Evolutionary conservation across 164 flowering plant genomes (phyloP).

Genomic region (Magnolia sinica): DNA sequence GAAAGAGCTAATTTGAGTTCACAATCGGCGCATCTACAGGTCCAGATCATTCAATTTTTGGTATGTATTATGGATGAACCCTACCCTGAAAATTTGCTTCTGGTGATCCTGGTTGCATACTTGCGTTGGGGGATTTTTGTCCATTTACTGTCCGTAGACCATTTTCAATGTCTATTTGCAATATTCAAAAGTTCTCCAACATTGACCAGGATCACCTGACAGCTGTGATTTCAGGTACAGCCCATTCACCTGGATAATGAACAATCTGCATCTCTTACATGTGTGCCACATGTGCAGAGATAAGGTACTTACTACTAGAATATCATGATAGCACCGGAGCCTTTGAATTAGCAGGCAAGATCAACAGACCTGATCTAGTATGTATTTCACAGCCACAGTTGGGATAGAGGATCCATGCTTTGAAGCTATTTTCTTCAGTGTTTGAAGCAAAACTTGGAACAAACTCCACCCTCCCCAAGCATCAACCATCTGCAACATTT

Average conservation of each 20-base stretch:
- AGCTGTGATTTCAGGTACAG: not conserved
- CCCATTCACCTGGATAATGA: not conserved
- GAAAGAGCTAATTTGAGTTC: not conserved
- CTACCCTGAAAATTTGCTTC: not conserved
- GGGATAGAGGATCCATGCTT: constrained; percentile 89
- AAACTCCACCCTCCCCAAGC: constrained; percentile 99
- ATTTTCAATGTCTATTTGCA: not conserved
- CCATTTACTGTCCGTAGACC: not conserved
- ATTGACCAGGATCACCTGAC: not conserved
- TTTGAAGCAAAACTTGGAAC: constrained; percentile 78
- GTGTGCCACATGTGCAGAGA: not conserved
- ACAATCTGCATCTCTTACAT: not conserved
- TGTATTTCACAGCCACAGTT: constrained; percentile 78
- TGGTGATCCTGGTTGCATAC: not conserved
- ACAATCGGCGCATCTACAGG: not conserved
- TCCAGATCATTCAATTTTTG: not conserved
- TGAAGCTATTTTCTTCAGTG: constrained; percentile 61
- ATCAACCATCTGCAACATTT: constrained; percentile 78
- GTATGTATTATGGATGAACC: not conserved
- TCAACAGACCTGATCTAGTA: constrained; percentile 75
- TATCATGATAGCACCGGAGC: not conserved
- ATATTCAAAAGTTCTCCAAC: not conserved
- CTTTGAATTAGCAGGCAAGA: not conserved
- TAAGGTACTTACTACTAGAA: not conserved
- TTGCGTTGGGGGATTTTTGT: not conserved